Evolutionary conservation across 306 rosid species (phyloP).

Genomic region (Pachyrhizus erosus): DNA sequence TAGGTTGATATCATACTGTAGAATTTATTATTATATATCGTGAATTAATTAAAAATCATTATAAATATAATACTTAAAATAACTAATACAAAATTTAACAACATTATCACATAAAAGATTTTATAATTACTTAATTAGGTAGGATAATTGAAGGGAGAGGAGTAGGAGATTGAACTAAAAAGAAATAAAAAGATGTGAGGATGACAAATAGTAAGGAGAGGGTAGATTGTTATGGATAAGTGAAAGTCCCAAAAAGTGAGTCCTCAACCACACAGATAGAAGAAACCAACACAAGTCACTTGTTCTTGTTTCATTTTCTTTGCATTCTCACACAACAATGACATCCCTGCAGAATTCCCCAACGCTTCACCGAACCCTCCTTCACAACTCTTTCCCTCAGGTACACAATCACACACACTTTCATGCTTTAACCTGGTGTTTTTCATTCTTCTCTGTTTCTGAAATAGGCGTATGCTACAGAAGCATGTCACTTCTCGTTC

Average conservation of each 20-base stretch:
- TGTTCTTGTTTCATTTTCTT: not conserved
- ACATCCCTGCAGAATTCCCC: constrained; percentile 74
- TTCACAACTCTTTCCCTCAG: constrained; percentile 75
- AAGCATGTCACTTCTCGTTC: constrained; percentile 57
- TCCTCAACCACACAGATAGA: constrained; percentile 48
- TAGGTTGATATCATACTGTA: too few relatives aligned
- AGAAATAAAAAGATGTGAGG: not conserved
- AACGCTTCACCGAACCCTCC: constrained; percentile 59
- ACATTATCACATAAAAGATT: too few relatives aligned
- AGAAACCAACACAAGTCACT: not conserved
- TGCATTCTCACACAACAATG: constrained; percentile 54
- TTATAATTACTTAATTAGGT: too few relatives aligned
- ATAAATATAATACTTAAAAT: too few relatives aligned
- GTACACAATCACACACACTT: constrained; percentile 37
- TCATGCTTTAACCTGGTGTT: not conserved
- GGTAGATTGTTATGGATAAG: constrained; percentile 48
- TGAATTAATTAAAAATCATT: too few relatives aligned
- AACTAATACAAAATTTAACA: too few relatives aligned
- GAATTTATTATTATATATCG: too few relatives aligned
- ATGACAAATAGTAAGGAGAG: not conserved
- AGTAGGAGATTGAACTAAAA: too few relatives aligned
- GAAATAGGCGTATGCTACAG: constrained; percentile 47
- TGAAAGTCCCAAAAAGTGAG: constrained; percentile 10
- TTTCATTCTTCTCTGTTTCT: not conserved
- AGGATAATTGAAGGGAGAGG: too few relatives aligned